Base-by-base conservation (phyloP, 768 basidiomycete genomes). In the Leucocoprinus leucothites region DNA sequence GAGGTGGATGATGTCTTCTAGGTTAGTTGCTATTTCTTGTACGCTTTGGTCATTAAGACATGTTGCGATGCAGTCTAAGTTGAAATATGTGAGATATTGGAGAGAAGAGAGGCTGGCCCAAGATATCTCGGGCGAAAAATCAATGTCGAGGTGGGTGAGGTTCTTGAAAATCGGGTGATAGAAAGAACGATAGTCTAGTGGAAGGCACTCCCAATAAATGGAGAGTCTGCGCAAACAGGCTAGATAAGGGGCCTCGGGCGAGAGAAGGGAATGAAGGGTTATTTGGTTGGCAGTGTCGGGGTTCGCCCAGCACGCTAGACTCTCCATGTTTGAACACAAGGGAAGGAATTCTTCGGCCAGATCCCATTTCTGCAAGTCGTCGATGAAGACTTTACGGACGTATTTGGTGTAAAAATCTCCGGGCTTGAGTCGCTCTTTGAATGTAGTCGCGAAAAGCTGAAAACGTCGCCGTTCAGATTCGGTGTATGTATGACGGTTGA, bases 131-230 rank as follows among this genome's bases (percentile, higher is more conserved):
- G 36, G 25, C 13, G 18, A 35, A 25, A 48, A 55, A 22, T 48
- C 54, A 14, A 49, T 31, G 26, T 49, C 54, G 18, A 56, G 41
- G 14, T 56, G 54, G 1, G 54, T 56, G 38, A 56, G 54, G 19
- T 43, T 49, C 22, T 26, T 40, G 28, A 48, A 56, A 6, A 56
- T 35, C 9, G 41, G 54, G 21, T 49, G 54, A 14, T 42, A 28
- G 38, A 48, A 56, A 9, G 40, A 22, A 3, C 31, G 54, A 19
- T 49, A 35, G 13, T 35, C 16, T 19, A 11, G 41, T 11, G 47
- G 54, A 34, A 56, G 47, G n/a, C 7, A 22, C 18, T 43, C 26
- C 47, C 47, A 48, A 24, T 56, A 49, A n/a, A 56, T 8, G 1
- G 54, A 56, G 21, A 56, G 48, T 18, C 54, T 48, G 9, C 48